Evolutionary conservation across 495 filamentous ascomycete species (phyloP), one percentile per base, ranked within the genome.

Genomic region (Mytilinidion resinicola): DNA sequence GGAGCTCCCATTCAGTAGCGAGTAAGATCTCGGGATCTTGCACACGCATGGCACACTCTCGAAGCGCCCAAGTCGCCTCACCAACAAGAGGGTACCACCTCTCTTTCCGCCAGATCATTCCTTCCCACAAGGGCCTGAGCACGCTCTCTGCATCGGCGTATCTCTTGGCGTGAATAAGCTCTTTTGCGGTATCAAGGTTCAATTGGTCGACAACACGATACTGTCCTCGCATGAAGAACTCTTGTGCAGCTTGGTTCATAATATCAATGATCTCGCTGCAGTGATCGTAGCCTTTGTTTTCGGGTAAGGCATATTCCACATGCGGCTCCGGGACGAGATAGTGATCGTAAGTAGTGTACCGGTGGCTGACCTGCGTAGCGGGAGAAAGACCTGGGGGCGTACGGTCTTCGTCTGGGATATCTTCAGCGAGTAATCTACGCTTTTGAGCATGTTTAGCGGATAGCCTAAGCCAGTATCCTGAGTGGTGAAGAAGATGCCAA

Each of bases 271-370:
- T 87, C 38, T 88, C 61, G 30, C 67, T 60, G 19, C 80, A 80
- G 69, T 93, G 88, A 61, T 90, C 76, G 57, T 84, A 79, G 2
- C 81, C 83, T 17, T 62, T 65, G 9, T 62, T 42, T 34, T 76
- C 79, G 33, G 76, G 60, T 15, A 84, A 64, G 8, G 86, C 81
- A 49, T 73, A 81, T 69, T 96, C 91, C 51, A 85, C 71, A 58
- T 89, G 79, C 1, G 90, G 86, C 33, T 87, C 81, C 0, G 85
- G 86, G 25, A 85, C 91, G 65, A 96, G 82, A 70, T 95, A 96
- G 9, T 83, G 87, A 67, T 96, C 91, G 67, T 95, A 92, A 1
- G 80, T 76, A 59, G 85, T 85, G 11, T 82, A 80, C 51, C 86
- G 82, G 61, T 76, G 84, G 1, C 83, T 80, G 21, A 87, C 79